Conservation (phyloP, 306 rosid genomes). For the Corylus heterophylla region DNA sequence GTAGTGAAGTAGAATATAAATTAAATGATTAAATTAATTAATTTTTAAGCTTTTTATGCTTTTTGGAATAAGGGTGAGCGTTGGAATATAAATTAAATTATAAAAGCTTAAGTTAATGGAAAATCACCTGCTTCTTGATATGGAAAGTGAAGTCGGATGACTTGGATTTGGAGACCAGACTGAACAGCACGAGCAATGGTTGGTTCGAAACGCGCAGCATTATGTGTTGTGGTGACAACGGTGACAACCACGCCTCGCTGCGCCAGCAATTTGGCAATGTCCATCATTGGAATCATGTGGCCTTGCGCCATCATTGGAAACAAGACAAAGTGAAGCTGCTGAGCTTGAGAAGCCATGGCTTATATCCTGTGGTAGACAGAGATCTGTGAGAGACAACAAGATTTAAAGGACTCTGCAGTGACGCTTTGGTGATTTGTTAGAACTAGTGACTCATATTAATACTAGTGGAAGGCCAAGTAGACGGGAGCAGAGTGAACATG, state of each 20-base stretch:
- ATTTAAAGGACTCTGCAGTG: neutral
- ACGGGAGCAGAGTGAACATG: too few species aligned
- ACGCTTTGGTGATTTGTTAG: neutral
- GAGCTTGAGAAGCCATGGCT: neutral
- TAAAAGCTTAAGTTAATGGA: too few species aligned
- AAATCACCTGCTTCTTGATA: conserved; percentile 8
- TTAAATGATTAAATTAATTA: too few species aligned
- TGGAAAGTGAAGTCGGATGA: conserved; percentile 25
- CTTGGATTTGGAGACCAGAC: conserved; percentile 24
- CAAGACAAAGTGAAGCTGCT: conserved; percentile 28
- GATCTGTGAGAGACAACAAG: too few species aligned
- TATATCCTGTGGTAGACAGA: too few species aligned
- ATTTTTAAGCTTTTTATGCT: too few species aligned
- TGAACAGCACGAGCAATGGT: conserved; percentile 13
- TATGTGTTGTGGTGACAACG: conserved; percentile 35
- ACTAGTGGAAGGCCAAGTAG: too few species aligned
- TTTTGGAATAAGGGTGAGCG: too few species aligned
- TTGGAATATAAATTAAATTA: too few species aligned
- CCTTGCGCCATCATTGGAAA: conserved; percentile 45
- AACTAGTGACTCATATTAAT: too few species aligned
- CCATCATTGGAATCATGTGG: conserved; percentile 49
- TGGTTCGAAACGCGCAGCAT: conserved; percentile 29
- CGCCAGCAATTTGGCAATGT: conserved; percentile 34
- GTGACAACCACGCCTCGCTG: conserved; percentile 24
- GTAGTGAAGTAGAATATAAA: too few species aligned